Conservation (phyloP, 371 early-diverging fungal genomes). For the Syncephalastrum sp. region DNA sequence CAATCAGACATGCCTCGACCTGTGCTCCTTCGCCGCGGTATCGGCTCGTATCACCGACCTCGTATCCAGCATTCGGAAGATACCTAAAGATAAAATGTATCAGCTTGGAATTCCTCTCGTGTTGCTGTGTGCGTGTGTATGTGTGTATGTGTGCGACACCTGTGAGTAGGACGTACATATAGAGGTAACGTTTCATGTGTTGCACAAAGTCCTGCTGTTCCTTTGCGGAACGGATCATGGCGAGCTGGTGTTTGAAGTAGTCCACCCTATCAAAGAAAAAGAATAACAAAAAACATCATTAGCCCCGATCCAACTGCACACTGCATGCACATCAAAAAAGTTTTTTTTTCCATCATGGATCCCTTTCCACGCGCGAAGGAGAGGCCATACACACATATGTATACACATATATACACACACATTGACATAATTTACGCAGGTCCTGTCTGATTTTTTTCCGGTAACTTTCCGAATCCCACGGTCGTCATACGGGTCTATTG, state of each 20-base stretch:
- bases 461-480: too few species aligned
- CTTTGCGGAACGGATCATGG: constrained; percentile 21
- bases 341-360: constrained; percentile 7
- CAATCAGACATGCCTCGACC: constrained; percentile 83
- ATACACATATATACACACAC: not conserved
- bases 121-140: constrained; percentile 25
- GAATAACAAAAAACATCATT: too few species aligned
- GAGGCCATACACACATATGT: too few species aligned
- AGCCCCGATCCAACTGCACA: too few species aligned
- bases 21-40: constrained; percentile 68
- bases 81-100: constrained; percentile 62
- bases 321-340: not conserved
- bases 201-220: constrained; percentile 41
- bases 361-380: too few species aligned
- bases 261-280: constrained; percentile 30
- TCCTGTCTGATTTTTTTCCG: too few species aligned
- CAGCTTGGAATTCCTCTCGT: too few species aligned
- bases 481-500: too few species aligned
- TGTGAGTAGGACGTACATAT: constrained; percentile 38
- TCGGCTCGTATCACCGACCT: constrained; percentile 69
- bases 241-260: constrained; percentile 37
- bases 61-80: constrained; percentile 82
- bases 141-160: constrained; percentile 5
- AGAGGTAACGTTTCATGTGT: constrained; percentile 50
- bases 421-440: not conserved